Base-by-base conservation (phyloP, 495 filamentous ascomycete genomes). In the Corynascus novoguineensis region DNA sequence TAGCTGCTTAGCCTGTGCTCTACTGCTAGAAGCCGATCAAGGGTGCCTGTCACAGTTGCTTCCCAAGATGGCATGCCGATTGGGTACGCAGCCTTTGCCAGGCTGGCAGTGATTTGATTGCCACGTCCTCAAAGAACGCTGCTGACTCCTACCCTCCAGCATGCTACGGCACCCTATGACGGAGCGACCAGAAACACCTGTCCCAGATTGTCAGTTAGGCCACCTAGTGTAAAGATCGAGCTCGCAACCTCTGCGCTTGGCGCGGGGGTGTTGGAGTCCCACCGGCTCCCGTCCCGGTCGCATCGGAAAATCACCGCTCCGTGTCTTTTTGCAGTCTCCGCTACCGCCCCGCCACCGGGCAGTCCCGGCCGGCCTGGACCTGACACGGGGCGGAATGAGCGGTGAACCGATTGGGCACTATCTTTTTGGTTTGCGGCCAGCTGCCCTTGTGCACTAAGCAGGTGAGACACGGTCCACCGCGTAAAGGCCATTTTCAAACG, bases 351-450 rank as follows among this genome's bases (percentile, higher is more conserved):
- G n/a, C n/a, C n/a, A n/a, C n/a, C n/a, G n/a, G n/a, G n/a, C n/a
- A n/a, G n/a, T n/a, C 31, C 31, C 31, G 11, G 31, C 31, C 31
- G 31, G 31, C 31, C 31, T 5, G 31, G 31, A 32, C 31, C 31
- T 32, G 31, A 11, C 31, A 32, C 31, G 11, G 31, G 31, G 6
- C 31, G 21, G 29, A 57, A 57, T 32, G 55, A 57, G 55, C 55
- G 55, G 55, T 57, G 55, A 57, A n/a, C 31, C 32, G 45, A 27
- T 50, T 45, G 52, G 31, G 29, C 27, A 10, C 6, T 17, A 24
- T 21, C 3, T 32, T 15, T 19, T 55, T 29, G 24, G 41, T 34
- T 21, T 21, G 14, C 40, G 32, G 24, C 15, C 44, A n/a, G 15
- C 46, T 22, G 46, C 8, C 10, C 1, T 9, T 21, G 17, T 3